Conservation (phyloP, 306 rosid genomes). For the Quercus dentata region DNA sequence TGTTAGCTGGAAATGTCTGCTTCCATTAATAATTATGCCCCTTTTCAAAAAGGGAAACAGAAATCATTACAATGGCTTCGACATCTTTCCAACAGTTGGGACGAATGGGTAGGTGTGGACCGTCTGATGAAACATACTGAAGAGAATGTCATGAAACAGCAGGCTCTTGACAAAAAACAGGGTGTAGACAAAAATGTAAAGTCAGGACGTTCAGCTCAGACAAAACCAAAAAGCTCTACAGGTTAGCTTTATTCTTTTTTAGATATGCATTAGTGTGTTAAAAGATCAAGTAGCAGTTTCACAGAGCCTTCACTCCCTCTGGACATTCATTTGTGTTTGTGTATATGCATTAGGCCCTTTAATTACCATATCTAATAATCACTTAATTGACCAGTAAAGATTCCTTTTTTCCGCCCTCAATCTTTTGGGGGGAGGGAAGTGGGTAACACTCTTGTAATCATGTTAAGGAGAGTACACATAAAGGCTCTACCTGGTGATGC, state of each 20-base stretch:
- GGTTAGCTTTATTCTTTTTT: slow-evolving; percentile 39
- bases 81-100: slow-evolving; percentile 97
- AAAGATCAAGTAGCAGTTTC: neutral
- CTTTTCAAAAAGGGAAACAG: slow-evolving; percentile 48
- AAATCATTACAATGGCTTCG: slow-evolving; percentile 60
- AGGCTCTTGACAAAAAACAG: slow-evolving; percentile 65
- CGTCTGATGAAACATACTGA: slow-evolving; percentile 74
- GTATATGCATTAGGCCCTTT: neutral
- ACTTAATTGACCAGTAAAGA: neutral
- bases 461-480: neutral
- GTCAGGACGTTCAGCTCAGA: slow-evolving; percentile 68
- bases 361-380: neutral
- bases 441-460: neutral
- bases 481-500: neutral
- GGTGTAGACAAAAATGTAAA: slow-evolving; percentile 63
- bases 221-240: slow-evolving; percentile 55
- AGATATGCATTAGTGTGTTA: neutral
- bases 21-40: slow-evolving; percentile 42
- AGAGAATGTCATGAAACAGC: slow-evolving; percentile 70
- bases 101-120: slow-evolving; percentile 85
- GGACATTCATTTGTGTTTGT: neutral
- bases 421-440: neutral
- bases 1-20: slow-evolving; percentile 14
- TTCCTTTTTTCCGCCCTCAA: neutral
- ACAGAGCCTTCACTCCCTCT: neutral